Base-by-base conservation (phyloP, 306 rosid genomes). In the Prunus fruticosa region DNA sequence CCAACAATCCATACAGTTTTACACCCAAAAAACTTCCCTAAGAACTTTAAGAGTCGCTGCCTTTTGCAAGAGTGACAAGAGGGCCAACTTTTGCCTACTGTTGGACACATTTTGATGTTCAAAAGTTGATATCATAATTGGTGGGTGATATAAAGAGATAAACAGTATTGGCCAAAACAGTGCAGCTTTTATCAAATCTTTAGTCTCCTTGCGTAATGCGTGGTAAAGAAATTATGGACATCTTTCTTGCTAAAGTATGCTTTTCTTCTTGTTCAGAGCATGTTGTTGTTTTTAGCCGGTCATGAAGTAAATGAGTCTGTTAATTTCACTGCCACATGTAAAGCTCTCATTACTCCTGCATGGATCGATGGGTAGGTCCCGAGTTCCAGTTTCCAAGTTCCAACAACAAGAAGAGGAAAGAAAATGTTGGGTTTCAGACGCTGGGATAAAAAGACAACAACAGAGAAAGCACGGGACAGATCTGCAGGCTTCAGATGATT, bases 401-500 rank as follows among this genome's bases (percentile, higher is more conserved):
- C 62, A 51, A 69, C 74, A 9, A 47, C 43, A 38, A 7, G 73
- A 50, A 27, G 73, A 25, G 45, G 25, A 52, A 1, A 47, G 19
- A 25, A 18, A 14, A 67, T 16, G 16, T 67, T 45, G 19, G 38
- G 43, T 47, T 52, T 52, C 22, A 18, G 57, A 52, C 47, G 11
- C 27, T 11, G 7, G 41, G 58, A 15, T 68, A 47, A 8, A 38
- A 38, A 38, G 73, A 54, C 60, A 69, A 69, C 11, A 50, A 50
- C 15, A 69, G 61, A 41, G 74, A 69, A 50, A 18, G 62, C 61
- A 27, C 4, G 11, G 62, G 28, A 51, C 62, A 41, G 18, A 69
- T 50, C 74, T 51, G 61, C 74, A 50, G 74, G 6, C 16, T 69
- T 51, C 62, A 69, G 47, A 69, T 51, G 62, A 11, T 69, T 50